Percentiles rank a stretch among this genome's conserved stretches.
Evolutionary conservation across 345 rosid species (phyloP).

Genomic region (Lagerstroemia speciosa): DNA sequence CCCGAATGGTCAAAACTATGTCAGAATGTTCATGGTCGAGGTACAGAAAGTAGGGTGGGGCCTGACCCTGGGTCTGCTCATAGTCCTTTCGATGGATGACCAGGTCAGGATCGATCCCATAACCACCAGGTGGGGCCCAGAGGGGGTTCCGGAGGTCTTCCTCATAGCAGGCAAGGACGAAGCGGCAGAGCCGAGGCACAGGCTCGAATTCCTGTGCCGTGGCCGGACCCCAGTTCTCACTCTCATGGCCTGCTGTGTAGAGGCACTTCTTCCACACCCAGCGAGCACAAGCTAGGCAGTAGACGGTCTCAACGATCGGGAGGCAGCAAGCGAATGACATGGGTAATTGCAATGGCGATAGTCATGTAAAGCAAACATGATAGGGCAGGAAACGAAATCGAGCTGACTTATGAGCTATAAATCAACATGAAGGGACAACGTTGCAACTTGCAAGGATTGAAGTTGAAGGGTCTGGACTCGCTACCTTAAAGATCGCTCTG

Average conservation of each 20-base stretch:
- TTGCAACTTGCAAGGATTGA: not conserved
- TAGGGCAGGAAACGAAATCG: not conserved
- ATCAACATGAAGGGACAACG: not conserved
- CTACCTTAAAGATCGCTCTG: not conserved
- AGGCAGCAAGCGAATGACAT: slow-evolving; percentile 84
- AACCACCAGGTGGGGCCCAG: slow-evolving; percentile 90
- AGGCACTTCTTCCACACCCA: slow-evolving; percentile 88
- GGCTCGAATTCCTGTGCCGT: slow-evolving; percentile 67
- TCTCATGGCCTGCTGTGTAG: slow-evolving; percentile 82
- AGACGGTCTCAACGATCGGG: slow-evolving; percentile 80
- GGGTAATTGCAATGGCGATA: not conserved
- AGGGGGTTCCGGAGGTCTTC: slow-evolving; percentile 64
- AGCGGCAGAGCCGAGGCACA: slow-evolving; percentile 66
- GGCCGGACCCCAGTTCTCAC: slow-evolving; percentile 84
- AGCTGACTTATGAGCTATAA: not conserved
- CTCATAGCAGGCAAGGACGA: slow-evolving; percentile 64
- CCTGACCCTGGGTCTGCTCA: slow-evolving; percentile 52
- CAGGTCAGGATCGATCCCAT: slow-evolving; percentile 64
- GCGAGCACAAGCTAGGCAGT: slow-evolving; percentile 78
- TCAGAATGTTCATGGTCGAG: slow-evolving; percentile 56
- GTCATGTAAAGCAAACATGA: slow-evolving; percentile 23
- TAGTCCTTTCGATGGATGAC: slow-evolving; percentile 51
- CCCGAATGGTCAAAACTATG: slow-evolving; percentile 63
- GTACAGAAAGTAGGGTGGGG: slow-evolving; percentile 79
- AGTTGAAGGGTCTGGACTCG: not conserved